Evolutionary conservation across 768 basidiomycete genomes (phyloP), one percentile per base, ranked within the genome.

Genomic region (Dioszegia crocea): DNA sequence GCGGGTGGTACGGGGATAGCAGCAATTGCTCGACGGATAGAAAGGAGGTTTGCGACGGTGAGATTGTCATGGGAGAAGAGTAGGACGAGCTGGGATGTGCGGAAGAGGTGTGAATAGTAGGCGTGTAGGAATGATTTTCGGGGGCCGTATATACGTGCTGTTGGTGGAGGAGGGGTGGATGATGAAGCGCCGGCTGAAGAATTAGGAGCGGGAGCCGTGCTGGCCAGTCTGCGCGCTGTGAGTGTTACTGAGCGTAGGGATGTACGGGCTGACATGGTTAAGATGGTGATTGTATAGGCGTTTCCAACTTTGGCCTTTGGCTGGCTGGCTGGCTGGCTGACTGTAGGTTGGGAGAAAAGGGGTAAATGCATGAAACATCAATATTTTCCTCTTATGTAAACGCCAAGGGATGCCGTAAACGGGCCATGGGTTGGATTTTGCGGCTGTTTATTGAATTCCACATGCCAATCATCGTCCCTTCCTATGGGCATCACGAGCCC

Each of bases 121-220:
- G 84, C 82, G 79, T 86, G 89, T 74, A 90, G 85, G 77, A 84
- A 86, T 1, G 85, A 81, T 76, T 93, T 96, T 75, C 88, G 87
- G 72, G 84, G 83, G 50, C 82, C 82, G 74, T 90, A 92, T 59
- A 83, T 80, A 41, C 91, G 87, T 0, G 85, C 14, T 3, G 64
- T 11, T 23, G 48, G 6, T 19, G 30, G 38, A n/a, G 19, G 40
- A 1, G 56, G 43, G 12, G 49, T 4, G 27, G 58, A 16, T 2
- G 41, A 8, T 11, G 50, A 38, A 21, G 51, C 16, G 23, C 48
- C 23, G 23, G 60, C 8, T 30, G 40, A n/a, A 29, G 58, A 17
- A 27, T 54, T 33, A 16, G 60, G 14, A 9, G 49, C 17, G 11
- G 63, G 21, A 24, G 49, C 11, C 31, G 41, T 26, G 54, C 30